Evolutionary conservation across 331 rosid genomes (phyloP).

Genomic region (Quercus tomentella): DNA sequence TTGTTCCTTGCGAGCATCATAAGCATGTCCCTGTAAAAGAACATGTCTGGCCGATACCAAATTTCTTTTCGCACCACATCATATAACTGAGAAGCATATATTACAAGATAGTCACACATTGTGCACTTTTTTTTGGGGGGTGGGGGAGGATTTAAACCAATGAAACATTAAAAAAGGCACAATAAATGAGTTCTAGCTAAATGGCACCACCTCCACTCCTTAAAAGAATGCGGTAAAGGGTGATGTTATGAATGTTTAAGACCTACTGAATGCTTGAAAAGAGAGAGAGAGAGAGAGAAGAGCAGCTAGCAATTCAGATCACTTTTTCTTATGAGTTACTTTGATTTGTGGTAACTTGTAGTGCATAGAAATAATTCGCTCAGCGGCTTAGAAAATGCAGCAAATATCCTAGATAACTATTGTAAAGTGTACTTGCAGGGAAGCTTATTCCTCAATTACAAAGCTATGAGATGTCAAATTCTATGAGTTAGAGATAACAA

Average conservation of each 20-base stretch:
- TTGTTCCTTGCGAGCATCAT: conserved; percentile 83
- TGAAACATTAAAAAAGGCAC: neutral
- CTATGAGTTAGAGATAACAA: neutral
- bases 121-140: neutral
- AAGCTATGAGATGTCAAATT: neutral
- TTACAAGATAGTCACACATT: neutral
- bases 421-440: neutral
- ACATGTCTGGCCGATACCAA: conserved; percentile 95
- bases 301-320: neutral
- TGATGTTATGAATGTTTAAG: neutral
- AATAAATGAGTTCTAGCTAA: neutral
- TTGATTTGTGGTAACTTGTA: neutral
- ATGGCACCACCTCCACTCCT: neutral
- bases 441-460: neutral
- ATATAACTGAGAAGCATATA: conserved; percentile 49
- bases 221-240: neutral
- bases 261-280: neutral
- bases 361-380: neutral
- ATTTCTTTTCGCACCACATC: conserved; percentile 78
- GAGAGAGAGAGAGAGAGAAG: neutral
- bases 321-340: neutral
- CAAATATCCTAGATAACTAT: neutral
- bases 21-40: conserved; percentile 85
- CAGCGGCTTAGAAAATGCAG: neutral
- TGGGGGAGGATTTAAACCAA: no score